Evolutionary conservation across 441 rosid species (phyloP).

Genomic region (Pelargonium cotyledonis): DNA sequence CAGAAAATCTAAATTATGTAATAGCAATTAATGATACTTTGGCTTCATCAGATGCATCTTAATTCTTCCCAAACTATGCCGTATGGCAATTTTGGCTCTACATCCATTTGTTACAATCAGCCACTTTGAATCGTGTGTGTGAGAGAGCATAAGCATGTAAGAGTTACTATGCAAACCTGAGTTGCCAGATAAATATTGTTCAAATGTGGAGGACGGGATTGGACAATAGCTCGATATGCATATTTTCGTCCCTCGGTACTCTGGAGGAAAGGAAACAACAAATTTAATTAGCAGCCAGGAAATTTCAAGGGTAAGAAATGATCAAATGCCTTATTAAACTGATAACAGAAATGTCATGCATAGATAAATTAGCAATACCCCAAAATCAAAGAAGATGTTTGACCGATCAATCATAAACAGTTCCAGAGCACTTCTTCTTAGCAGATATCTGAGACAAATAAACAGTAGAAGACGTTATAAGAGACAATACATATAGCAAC

Average conservation of each 20-base stretch:
- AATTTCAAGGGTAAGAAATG: neutral
- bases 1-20: neutral
- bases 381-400: slow-evolving; percentile 95
- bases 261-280: slow-evolving; percentile 32
- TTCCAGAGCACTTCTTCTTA: slow-evolving; percentile 98
- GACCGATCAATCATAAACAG: slow-evolving; percentile 96
- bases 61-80: neutral
- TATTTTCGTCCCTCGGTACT: slow-evolving; percentile 80
- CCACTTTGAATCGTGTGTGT: no score
- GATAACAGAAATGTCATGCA: neutral
- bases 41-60: neutral
- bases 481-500: neutral
- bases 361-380: slow-evolving; percentile 45
- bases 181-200: slow-evolving; percentile 94
- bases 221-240: slow-evolving; percentile 95
- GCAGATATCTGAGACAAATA: slow-evolving; percentile 57
- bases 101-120: no score
- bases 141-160: neutral
- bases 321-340: neutral
- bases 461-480: slow-evolving; percentile 2
- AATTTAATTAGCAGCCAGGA: slow-evolving; percentile 17
- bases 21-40: neutral
- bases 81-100: neutral
- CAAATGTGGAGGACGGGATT: slow-evolving; percentile 81
- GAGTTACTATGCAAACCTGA: slow-evolving; percentile 47